Conservation (phyloP, 768 basidiomycete species). For the Leccinum disarticulatum region DNA sequence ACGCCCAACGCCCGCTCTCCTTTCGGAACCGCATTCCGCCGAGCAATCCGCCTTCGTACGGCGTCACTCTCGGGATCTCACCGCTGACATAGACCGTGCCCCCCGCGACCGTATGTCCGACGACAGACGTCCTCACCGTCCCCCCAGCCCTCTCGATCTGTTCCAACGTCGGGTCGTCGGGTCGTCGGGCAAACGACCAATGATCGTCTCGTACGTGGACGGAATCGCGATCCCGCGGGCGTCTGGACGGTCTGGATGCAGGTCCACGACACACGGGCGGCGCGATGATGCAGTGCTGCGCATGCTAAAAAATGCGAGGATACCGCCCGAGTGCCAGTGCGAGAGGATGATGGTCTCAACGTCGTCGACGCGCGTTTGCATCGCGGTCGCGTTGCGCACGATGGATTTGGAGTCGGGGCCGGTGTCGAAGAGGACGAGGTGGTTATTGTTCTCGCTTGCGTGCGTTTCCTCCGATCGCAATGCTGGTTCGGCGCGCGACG, state of each 20-base stretch:
- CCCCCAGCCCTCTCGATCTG: constrained; percentile 59
- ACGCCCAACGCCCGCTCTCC: constrained; percentile 41
- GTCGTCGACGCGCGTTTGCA: constrained; percentile 52
- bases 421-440: constrained; percentile 76
- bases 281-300: constrained; percentile 24
- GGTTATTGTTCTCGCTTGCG: constrained; percentile 39
- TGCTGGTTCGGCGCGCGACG: constrained; percentile 13
- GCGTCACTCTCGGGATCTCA: constrained; percentile 69
- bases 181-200: constrained; percentile 62
- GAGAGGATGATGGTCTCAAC: constrained; percentile 70
- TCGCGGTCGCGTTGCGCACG: constrained; percentile 64
- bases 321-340: constrained; percentile 80
- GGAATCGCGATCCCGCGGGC: constrained; percentile 74
- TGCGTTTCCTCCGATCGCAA: constrained; percentile 48
- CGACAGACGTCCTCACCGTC: constrained; percentile 49
- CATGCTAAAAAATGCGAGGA: constrained; percentile 60
- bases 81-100: constrained; percentile 76
- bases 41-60: constrained; percentile 66
- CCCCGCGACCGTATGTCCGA: constrained; percentile 66
- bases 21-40: constrained; percentile 65
- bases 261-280: constrained; percentile 54
- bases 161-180: constrained; percentile 55
- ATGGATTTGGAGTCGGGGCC: constrained; percentile 78
- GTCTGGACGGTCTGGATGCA: constrained; percentile 75
- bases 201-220: constrained; percentile 53